Evolutionary conservation across 352 stramenopile genomes (phyloP), one percentile per base, ranked within the genome.

Genomic region (Phytophthora tubulina): DNA sequence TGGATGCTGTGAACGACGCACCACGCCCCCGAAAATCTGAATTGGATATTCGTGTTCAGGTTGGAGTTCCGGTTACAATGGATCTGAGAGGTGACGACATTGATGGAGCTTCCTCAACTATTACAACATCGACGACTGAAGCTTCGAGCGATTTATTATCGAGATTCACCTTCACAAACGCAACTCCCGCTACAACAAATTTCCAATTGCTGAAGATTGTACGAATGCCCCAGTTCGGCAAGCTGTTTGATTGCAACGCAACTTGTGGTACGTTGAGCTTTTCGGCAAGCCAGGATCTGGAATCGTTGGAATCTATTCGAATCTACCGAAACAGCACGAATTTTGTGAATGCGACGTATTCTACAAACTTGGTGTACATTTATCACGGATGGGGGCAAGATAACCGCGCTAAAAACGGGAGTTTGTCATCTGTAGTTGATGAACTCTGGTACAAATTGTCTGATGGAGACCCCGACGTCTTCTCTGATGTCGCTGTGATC

Each of bases 371-470:
- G 3, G 21, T 79, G 10, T 93, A 92, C 55, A 39, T 92, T 46
- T 84, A 84, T 67, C 58, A 67, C 15, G 79, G 76, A 48, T 79
- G 67, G 77, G 64, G 65, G 1, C 61, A 71, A 30, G 8, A 66
- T 21, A 27, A 56, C 15, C 9, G 6, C 11, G 11, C 0, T 11
- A n/a, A 2, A 14, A 53, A 61, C 38, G 32, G n/a, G 15, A 59
- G 10, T 14, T 13, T 30, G 14, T 46, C 21, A 6, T 10, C 39
- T 32, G 30, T 67, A 8, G 66, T 81, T 44, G 86, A 94, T 72
- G 69, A 79, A 7, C 50, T 94, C 2, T 56, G 65, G 63, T 94
- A 90, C 66, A 71, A 70, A 56, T 73, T 94, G 35, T 86, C 72
- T 2, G 73, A 88, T 51, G 75, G 70, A 17, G 73, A 88, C 49